These are phyloP conservation scores for Backusella tarrabulga DNA, from an alignment of 192 early-diverging fungal species.

Conservation along the genomic window DNA sequence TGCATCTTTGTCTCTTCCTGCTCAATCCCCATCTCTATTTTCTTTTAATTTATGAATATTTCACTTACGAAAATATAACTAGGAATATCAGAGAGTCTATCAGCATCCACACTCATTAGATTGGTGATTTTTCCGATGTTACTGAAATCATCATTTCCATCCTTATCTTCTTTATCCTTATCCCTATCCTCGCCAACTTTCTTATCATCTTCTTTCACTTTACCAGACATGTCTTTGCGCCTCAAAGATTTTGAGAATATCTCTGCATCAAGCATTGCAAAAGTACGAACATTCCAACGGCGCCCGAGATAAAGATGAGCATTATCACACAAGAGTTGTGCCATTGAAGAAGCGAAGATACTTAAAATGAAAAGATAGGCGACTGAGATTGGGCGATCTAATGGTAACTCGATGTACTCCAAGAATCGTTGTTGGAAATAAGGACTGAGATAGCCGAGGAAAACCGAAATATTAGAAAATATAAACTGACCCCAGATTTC, in stretches of 20 bases:
- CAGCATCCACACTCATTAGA: constrained; percentile 71
- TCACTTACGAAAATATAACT: constrained; percentile 52
- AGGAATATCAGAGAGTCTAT: constrained; percentile 52
- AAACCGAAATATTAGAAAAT: constrained; percentile 12
- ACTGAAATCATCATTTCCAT: constrained; percentile 25
- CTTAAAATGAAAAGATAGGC: constrained; percentile 49
- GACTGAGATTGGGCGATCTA: constrained; percentile 28
- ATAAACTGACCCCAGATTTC: constrained; percentile 27
- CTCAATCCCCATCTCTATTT: neutral
- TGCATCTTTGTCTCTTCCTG: neutral
- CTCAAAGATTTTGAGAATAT: constrained; percentile 49
- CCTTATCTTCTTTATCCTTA: neutral
- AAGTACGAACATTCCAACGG: constrained; percentile 44
- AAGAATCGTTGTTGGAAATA: constrained; percentile 45
- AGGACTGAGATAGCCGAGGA: constrained; percentile 43
- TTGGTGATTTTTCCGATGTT: constrained; percentile 69
- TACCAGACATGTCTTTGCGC: constrained; percentile 42
- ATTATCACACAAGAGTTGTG: constrained; percentile 39
- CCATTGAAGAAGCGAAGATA: constrained; percentile 41
- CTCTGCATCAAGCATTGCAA: constrained; percentile 46
- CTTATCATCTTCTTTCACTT: constrained; percentile 11
- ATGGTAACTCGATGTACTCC: constrained; percentile 31
- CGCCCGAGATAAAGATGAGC: constrained; percentile 47
- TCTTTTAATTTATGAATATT: neutral
- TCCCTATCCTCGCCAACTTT: neutral